A percentile compares a stretch with the other conserved stretches of the same genome.
Conservation (phyloP, 306 rosid genomes). For the Quercus rubra region DNA sequence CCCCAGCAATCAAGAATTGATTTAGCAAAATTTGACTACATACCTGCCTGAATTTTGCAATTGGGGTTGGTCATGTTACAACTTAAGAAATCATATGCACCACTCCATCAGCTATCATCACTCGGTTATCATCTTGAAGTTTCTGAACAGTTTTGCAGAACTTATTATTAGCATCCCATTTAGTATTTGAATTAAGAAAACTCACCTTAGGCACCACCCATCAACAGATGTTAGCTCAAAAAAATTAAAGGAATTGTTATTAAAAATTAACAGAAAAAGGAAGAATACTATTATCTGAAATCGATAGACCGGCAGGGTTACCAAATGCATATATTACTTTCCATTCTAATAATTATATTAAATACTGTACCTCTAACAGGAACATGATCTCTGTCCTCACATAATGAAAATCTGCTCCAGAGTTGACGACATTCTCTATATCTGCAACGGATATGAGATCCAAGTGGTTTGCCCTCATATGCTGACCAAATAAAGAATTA, state of each 20-base stretch:
- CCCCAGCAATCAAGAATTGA: background rate
- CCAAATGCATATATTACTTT: background rate
- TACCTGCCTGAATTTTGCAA: constrained; percentile 24
- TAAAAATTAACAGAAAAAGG: background rate
- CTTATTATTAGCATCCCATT: background rate
- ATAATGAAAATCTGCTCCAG: constrained; percentile 43
- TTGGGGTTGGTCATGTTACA: constrained; percentile 9
- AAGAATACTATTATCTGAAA: background rate
- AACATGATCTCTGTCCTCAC: constrained; percentile 50
- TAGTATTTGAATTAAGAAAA: background rate
- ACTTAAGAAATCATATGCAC: constrained; percentile 75
- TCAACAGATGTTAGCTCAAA: background rate
- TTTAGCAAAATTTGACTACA: background rate
- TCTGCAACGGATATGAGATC: constrained; percentile 63
- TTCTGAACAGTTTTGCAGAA: constrained; percentile 46
- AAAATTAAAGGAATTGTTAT: background rate
- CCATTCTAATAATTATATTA: background rate
- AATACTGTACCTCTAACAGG: constrained; percentile 64
- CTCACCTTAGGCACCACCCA: background rate
- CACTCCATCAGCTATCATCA: constrained; percentile 65
- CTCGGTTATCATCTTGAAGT: constrained; percentile 82
- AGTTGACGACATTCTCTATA: constrained; percentile 59
- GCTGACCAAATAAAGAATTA: constrained; percentile 75
- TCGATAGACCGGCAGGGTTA: background rate
- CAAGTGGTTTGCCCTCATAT: constrained; percentile 71